phyloP scores from a whole-genome alignment of 495 filamentous ascomycete species.

The Tuber indicum region DNA sequence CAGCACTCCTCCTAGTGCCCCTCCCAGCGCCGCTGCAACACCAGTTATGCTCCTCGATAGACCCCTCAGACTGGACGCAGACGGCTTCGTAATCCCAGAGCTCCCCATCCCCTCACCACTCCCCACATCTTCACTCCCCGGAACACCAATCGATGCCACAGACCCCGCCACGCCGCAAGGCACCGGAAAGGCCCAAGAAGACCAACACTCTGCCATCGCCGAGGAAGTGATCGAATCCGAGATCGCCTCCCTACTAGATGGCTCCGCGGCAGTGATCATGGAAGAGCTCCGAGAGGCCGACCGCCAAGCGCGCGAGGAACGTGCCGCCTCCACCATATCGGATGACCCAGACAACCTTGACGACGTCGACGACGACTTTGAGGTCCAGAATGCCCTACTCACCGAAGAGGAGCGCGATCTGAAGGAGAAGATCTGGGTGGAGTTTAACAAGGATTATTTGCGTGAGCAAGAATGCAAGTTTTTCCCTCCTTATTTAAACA shows the following conservation, averaged over 20 bases:
- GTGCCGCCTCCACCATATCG: constrained; percentile 18
- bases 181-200: constrained; percentile 28
- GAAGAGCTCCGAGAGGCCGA: constrained; percentile 35
- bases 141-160: neutral
- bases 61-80: constrained; percentile 44
- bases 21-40: neutral
- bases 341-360: constrained; percentile 37
- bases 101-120: constrained; percentile 39
- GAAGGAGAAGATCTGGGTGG: constrained; percentile 89
- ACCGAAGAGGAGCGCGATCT: constrained; percentile 60
- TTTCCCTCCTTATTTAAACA: constrained; percentile 12
- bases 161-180: constrained; percentile 17
- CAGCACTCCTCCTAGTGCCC: neutral
- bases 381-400: constrained; percentile 73
- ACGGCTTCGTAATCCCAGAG: constrained; percentile 53
- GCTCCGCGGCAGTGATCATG: constrained; percentile 21
- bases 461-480: constrained; percentile 71
- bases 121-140: neutral
- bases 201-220: constrained; percentile 32
- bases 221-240: constrained; percentile 38
- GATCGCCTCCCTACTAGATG: constrained; percentile 32
- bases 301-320: constrained; percentile 22
- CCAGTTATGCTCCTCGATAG: neutral
- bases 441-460: constrained; percentile 84
- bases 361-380: constrained; percentile 81